Evolutionary conservation across 441 rosid species (phyloP).

Genomic region (Pelargonium australe): DNA sequence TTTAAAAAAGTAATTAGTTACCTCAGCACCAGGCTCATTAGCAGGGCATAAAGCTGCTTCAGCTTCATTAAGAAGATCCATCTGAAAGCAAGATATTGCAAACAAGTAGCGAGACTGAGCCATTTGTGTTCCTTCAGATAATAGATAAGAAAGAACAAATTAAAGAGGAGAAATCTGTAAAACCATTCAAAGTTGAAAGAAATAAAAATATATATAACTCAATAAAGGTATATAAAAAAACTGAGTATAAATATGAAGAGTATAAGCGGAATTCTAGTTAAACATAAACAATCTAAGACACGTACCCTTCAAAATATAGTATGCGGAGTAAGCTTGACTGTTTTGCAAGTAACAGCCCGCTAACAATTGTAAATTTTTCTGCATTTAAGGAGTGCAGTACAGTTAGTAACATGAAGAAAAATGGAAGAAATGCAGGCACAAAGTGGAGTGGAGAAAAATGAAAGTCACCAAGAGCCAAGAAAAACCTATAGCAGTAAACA

Average conservation of each 20-base stretch:
- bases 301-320: conserved; percentile 79
- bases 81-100: conserved; percentile 88
- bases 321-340: conserved; percentile 84
- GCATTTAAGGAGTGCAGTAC: conserved; percentile 13
- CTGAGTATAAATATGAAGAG: not conserved
- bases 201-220: not conserved
- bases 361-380: conserved; percentile 78
- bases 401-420: conserved; percentile 9
- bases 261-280: conserved; percentile 11
- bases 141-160: conserved; percentile 19
- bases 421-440: not conserved
- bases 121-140: conserved; percentile 72
- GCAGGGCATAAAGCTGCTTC: conserved; percentile 74
- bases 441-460: not conserved
- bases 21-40: conserved; percentile 82
- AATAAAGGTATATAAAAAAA: not conserved
- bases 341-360: conserved; percentile 86
- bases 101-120: conserved; percentile 96
- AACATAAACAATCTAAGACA: conserved; percentile 11
- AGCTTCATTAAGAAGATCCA: conserved; percentile 95
- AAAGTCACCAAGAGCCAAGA: not conserved
- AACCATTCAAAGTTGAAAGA: not conserved
- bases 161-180: not conserved
- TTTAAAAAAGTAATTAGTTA: conserved; percentile 16
- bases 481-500: not conserved